Percentiles rank a stretch among this genome's conserved stretches.
Conservation (phyloP, 306 rosid genomes). For the Alnus glutinosa region DNA sequence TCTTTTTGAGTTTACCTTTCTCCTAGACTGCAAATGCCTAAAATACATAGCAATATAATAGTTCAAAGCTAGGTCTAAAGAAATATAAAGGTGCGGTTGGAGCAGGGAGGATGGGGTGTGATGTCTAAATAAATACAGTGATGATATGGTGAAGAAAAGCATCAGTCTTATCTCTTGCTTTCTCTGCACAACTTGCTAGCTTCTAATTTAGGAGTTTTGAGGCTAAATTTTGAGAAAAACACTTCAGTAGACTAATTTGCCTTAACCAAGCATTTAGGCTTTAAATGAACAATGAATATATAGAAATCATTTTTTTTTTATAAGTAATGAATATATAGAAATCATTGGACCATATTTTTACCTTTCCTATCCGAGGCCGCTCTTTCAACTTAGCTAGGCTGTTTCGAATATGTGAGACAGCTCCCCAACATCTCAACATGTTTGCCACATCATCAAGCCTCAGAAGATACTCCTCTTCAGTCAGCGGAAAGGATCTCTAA, state of each 20-base stretch:
- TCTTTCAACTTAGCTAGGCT: constrained; percentile 81
- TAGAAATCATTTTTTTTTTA: neutral
- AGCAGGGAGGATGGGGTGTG: too few relatives aligned
- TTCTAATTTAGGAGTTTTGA: neutral
- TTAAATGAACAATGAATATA: neutral
- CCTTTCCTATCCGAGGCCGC: constrained; percentile 97
- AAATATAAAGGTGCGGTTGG: too few relatives aligned
- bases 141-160: neutral
- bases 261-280: neutral
- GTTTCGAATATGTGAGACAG: constrained; percentile 94
- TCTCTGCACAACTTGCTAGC: neutral
- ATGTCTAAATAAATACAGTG: neutral
- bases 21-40: constrained; percentile 3
- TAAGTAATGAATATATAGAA: neutral
- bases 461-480: constrained; percentile 93
- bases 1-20: neutral
- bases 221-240: neutral
- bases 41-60: neutral
- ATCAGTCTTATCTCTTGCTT: neutral
- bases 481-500: constrained; percentile 89
- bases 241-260: neutral
- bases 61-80: neutral
- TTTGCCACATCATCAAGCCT: constrained; percentile 95
- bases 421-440: constrained; percentile 95
- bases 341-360: constrained; percentile 31